Evolutionary conservation across 2,329 filamentous ascomycete genomes (phyloP), one percentile per base, ranked within the genome.

Genomic region (Ilyonectria robusta): DNA sequence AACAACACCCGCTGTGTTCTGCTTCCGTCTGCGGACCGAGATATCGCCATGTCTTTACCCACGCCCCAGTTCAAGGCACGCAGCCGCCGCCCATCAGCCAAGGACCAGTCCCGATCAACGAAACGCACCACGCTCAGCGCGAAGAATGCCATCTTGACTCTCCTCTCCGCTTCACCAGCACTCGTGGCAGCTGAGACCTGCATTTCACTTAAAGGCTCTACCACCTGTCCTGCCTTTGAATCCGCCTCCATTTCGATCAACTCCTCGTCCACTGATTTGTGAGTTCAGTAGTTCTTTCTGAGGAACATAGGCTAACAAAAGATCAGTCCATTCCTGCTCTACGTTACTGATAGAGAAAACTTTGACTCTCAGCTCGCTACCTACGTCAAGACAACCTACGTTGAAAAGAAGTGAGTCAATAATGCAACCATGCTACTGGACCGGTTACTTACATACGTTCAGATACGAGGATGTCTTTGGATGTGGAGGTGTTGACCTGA

Each of bases 391-490:
- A 91, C 90, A 42, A 87, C 86, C 69, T 98, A 95, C 83, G 89
- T 95, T 58, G 88, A 91, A 77, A 81, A 87, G 77, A 93, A 97
- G 94, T 98, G 87, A 79, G 90, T 78, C 33, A 13, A 17, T 64
- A 55, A 21, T 51, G 53, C 19, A 44, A 17, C 51, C 10, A 19
- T 15, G 3, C 4, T 51, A 10, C 8, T 47, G 1, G 11, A 15
- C 19, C 37, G 15, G n/a, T 33, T 44, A 23, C 73, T 76, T 7
- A 76, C 62, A 10, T 26, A 35, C 31, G 2, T 35, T 17, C 65
- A 98, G 95, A 84, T 99, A 95, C 81, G 87, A 93, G 79, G 85
- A 88, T 59, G 85, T 94, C 54, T 88, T 99, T 70, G 95, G 95
- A 62, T 99, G 96, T 79, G 86, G 88, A 54, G 88, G 88, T 69